A percentile compares a stretch with the other conserved stretches of the same genome.
Conservation (phyloP, 139 green algal genomes). For the Tetradesmus lagerheimii region DNA sequence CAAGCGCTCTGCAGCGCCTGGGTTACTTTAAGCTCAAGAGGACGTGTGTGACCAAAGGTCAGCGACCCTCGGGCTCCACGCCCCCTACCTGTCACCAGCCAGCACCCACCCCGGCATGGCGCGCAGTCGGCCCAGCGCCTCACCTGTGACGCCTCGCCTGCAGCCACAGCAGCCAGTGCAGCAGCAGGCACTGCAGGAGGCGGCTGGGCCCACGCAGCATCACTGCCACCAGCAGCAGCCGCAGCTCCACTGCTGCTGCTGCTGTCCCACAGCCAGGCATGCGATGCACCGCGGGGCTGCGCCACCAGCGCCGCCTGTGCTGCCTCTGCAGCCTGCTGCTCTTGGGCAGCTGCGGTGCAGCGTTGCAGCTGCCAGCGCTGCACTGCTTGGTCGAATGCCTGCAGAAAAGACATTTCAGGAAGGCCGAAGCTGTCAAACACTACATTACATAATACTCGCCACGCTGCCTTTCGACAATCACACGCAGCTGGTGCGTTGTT, state of each 20-base stretch:
- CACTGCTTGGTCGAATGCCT: slow-evolving; percentile 18
- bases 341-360: background rate
- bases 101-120: background rate
- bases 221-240: background rate
- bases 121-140: background rate
- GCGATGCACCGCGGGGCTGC: background rate
- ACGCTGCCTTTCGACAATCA: background rate
- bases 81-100: too few relatives aligned
- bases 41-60: too few relatives aligned
- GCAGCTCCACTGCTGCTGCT: background rate
- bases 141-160: slow-evolving; percentile 18
- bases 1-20: too few relatives aligned
- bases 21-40: too few relatives aligned
- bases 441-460: background rate
- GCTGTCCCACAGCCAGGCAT: background rate
- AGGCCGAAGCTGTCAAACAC: background rate
- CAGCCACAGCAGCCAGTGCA: background rate
- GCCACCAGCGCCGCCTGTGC: background rate
- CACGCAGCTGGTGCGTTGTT: too few relatives aligned
- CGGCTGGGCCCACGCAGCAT: background rate
- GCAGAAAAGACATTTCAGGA: background rate
- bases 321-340: slow-evolving; percentile 19
- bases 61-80: too few relatives aligned
- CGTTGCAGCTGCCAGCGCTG: slow-evolving; percentile 13
- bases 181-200: slow-evolving; percentile 16